These are phyloP conservation scores for Penicillium turbatum DNA, from an alignment of 495 filamentous ascomycete species.

Conservation along the genomic window DNA sequence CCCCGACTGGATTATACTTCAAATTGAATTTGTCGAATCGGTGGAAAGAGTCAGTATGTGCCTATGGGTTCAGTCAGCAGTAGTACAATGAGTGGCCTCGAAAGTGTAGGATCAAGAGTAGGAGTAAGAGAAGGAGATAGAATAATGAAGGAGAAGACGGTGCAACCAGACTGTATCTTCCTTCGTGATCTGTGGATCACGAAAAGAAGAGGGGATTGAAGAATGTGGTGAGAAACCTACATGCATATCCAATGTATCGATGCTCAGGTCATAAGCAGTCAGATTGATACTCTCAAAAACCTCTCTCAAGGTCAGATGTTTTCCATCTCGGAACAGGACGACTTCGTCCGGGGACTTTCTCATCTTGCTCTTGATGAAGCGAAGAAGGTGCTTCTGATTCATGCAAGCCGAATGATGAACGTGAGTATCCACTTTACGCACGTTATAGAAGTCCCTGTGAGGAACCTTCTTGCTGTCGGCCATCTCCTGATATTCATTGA, in stretches of 20 bases:
- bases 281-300: conserved; percentile 97
- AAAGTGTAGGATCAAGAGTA: background rate
- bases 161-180: background rate
- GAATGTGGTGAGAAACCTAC: conserved; percentile 42
- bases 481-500: conserved; percentile 97
- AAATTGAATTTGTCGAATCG: conserved; percentile 99
- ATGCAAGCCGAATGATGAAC: conserved; percentile 99
- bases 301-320: conserved; percentile 82
- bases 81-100: background rate
- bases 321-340: conserved; percentile 88
- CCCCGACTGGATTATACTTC: conserved; percentile 96
- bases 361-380: conserved; percentile 99
- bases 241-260: conserved; percentile 99
- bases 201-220: background rate
- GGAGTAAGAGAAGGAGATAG: background rate
- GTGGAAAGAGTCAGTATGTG: conserved; percentile 96
- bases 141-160: background rate
- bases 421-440: conserved; percentile 97
- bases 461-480: conserved; percentile 97
- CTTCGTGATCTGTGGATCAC: background rate
- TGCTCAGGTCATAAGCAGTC: conserved; percentile 95
- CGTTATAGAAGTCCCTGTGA: conserved; percentile 98
- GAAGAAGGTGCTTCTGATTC: conserved; percentile 97
- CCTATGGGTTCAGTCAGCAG: conserved; percentile 42
- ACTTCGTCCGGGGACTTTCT: conserved; percentile 94